Conservation (phyloP, 768 basidiomycete genomes). For the Mycena epipterygia region DNA sequence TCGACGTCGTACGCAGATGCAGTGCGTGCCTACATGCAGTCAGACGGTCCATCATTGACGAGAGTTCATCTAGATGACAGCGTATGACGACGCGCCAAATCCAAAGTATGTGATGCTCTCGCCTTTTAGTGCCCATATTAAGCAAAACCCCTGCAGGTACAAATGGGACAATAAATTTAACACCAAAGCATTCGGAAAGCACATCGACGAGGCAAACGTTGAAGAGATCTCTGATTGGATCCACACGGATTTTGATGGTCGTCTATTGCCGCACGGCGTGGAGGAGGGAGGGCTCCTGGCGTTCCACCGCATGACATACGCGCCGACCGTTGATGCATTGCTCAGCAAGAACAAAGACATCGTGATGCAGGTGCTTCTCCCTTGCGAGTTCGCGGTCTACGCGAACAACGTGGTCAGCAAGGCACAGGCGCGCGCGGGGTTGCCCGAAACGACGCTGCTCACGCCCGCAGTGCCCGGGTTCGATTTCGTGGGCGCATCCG, state of each 20-base stretch:
- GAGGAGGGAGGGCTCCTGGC: neutral
- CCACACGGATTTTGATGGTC: neutral
- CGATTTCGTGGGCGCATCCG: neutral
- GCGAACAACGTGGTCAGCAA: constrained; percentile 13
- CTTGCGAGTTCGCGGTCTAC: constrained; percentile 18
- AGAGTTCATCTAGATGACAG: neutral
- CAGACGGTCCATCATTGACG: neutral
- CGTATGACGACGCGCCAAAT: neutral
- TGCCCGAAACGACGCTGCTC: constrained; percentile 11
- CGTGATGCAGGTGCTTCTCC: constrained; percentile 16
- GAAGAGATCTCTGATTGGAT: neutral
- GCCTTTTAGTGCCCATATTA: neutral
- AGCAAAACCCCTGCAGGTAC: neutral
- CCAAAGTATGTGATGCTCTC: neutral
- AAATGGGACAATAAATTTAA: constrained; percentile 14
- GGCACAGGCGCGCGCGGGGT: constrained; percentile 8
- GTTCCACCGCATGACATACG: neutral
- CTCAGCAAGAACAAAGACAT: constrained; percentile 4
- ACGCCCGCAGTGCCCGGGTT: neutral
- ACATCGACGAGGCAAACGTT: neutral
- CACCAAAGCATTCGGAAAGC: neutral
- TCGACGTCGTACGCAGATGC: neutral
- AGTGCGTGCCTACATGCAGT: neutral
- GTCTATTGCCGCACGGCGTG: neutral
- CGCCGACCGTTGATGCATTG: constrained; percentile 1